Evolutionary conservation across 345 rosid genomes (phyloP).

Genomic region (Carallia brachiata): DNA sequence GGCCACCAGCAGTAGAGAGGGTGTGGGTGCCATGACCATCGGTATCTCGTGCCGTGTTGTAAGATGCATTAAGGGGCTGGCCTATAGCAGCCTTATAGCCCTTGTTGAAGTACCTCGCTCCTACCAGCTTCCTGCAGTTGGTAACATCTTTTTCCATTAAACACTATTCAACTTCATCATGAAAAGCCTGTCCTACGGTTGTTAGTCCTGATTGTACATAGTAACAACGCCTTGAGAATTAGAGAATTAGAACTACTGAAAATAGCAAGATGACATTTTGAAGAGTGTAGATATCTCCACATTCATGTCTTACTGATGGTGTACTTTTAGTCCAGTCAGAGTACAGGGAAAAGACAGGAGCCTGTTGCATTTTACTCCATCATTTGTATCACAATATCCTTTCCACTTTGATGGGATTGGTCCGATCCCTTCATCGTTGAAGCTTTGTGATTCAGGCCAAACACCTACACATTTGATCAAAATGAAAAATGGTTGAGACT

Average conservation of each 20-base stretch:
- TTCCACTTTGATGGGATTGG: constrained; percentile 51
- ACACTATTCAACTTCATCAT: neutral
- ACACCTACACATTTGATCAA: constrained; percentile 38
- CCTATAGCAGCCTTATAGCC: constrained; percentile 27
- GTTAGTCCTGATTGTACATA: too few relatives aligned
- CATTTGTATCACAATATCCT: constrained; percentile 41
- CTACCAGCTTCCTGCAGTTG: constrained; percentile 54
- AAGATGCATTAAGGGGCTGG: constrained; percentile 28
- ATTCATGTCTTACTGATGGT: too few relatives aligned
- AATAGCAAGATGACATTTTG: neutral
- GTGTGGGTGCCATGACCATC: constrained; percentile 64
- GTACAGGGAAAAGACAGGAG: constrained; percentile 2
- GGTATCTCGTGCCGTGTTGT: constrained; percentile 32
- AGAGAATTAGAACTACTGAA: too few relatives aligned
- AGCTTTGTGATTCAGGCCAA: constrained; percentile 68
- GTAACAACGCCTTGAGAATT: too few relatives aligned
- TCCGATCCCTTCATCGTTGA: constrained; percentile 52
- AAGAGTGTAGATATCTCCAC: too few relatives aligned
- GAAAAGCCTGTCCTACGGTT: too few relatives aligned
- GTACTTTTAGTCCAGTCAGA: too few relatives aligned
- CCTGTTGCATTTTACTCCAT: constrained; percentile 53
- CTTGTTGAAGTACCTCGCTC: constrained; percentile 62
- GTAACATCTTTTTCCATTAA: too few relatives aligned
- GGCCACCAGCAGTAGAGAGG: constrained; percentile 60
- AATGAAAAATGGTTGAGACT: neutral